Evolutionary conservation across 1,284 basidiomycete species (phyloP).

Genomic region (Microbotryum violaceum): DNA sequence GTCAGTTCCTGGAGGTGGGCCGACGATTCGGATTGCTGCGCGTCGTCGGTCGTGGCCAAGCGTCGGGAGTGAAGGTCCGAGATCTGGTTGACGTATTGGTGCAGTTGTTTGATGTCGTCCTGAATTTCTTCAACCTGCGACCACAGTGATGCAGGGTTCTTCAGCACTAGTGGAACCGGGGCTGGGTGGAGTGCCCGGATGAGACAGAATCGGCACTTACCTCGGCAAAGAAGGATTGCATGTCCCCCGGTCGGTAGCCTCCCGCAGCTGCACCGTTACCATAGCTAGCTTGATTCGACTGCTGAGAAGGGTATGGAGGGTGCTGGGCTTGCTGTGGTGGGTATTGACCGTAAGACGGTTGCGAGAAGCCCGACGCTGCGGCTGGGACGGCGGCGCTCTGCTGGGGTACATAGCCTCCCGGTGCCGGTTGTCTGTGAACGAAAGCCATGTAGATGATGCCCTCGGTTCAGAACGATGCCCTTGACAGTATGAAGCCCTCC

Average conservation of each 20-base stretch:
- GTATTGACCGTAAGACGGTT: constrained; percentile 1
- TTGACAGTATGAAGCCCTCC: too few species aligned
- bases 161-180: not conserved
- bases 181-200: not conserved
- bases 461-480: too few species aligned
- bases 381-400: too few species aligned
- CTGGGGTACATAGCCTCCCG: too few species aligned
- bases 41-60: constrained; percentile 34
- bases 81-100: constrained; percentile 31
- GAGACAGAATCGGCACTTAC: constrained; percentile 5
- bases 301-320: constrained; percentile 6
- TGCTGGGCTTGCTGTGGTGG: not conserved
- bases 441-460: too few species aligned
- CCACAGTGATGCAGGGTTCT: not conserved
- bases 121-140: constrained; percentile 33
- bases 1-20: constrained; percentile 31
- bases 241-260: constrained; percentile 7
- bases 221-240: constrained; percentile 29
- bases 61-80: constrained; percentile 33
- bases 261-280: constrained; percentile 4
- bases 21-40: constrained; percentile 27
- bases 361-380: too few species aligned
- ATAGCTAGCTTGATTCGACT: constrained; percentile 20
- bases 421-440: too few species aligned
- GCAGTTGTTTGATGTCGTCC: constrained; percentile 32